These are phyloP conservation scores for Orychophragmus violaceus DNA, from an alignment of 345 rosid genomes.

Conservation along the genomic window DNA sequence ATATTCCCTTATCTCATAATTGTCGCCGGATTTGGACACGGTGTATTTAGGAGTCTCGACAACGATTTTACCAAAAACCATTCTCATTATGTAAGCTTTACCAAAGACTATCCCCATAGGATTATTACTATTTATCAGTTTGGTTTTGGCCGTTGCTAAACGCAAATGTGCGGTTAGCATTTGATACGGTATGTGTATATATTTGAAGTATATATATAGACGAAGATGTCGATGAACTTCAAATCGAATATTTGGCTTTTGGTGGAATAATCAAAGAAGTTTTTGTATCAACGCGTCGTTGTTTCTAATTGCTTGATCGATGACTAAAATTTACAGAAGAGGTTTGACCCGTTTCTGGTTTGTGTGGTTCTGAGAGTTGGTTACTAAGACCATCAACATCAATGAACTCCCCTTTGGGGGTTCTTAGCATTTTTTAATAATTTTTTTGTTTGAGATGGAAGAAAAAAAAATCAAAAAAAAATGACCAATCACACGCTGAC, in stretches of 20 bases:
- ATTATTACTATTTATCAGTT: slow-evolving; percentile 2
- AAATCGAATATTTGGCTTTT: neutral
- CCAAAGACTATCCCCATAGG: slow-evolving; percentile 7
- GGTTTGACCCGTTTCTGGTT: slow-evolving; percentile 17
- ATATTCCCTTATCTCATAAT: slow-evolving; percentile 79
- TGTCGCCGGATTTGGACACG: slow-evolving; percentile 39
- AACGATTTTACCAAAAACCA: slow-evolving; percentile 61
- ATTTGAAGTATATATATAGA: neutral
- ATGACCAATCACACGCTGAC: no score
- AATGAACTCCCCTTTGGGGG: no score
- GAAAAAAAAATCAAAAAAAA: no score
- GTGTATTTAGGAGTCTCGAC: slow-evolving; percentile 73
- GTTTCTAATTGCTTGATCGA: neutral
- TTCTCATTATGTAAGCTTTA: slow-evolving; percentile 48
- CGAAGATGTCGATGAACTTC: neutral
- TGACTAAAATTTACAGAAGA: neutral
- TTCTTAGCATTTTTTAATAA: no score
- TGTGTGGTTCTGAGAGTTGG: slow-evolving; percentile 5
- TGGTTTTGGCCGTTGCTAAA: slow-evolving; percentile 2
- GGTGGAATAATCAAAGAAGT: neutral
- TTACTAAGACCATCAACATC: no score
- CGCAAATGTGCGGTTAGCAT: slow-evolving; percentile 20
- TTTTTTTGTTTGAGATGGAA: no score
- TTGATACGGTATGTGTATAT: neutral
- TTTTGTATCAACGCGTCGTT: neutral